A percentile compares a stretch with the other conserved stretches of the same genome.
These are phyloP conservation scores for Entamoeba invadens DNA, from an alignment of 208 protist genomes.

Conservation along the genomic window DNA sequence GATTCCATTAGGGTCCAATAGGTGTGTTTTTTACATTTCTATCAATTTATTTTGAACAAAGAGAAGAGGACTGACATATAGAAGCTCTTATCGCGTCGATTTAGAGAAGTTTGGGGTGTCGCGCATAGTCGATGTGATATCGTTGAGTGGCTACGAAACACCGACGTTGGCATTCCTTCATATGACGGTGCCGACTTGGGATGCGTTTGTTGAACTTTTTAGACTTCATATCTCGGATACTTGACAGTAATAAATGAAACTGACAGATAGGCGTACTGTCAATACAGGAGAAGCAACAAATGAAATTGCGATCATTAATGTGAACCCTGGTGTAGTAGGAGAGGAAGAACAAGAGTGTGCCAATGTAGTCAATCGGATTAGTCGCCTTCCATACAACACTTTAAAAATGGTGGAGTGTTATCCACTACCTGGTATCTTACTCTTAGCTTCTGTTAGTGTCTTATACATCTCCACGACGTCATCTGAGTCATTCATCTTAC, in stretches of 20 bases:
- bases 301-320: neutral
- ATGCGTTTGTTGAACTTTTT: neutral
- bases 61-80: neutral
- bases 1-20: neutral
- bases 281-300: neutral
- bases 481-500: neutral
- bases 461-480: neutral
- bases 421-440: neutral
- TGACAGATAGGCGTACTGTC: neutral
- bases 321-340: neutral
- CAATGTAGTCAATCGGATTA: neutral
- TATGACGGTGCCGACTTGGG: neutral
- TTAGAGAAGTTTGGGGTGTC: neutral
- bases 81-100: neutral
- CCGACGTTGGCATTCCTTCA: neutral
- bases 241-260: no score
- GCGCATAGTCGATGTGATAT: neutral
- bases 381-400: neutral
- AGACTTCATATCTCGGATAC: no score
- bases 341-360: neutral
- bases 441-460: neutral
- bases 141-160: neutral
- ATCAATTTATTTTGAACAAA: neutral
- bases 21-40: no score
- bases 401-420: neutral